Base-by-base conservation (phyloP, 129 eudicot species). In the Gnaphalium uliginosum region DNA sequence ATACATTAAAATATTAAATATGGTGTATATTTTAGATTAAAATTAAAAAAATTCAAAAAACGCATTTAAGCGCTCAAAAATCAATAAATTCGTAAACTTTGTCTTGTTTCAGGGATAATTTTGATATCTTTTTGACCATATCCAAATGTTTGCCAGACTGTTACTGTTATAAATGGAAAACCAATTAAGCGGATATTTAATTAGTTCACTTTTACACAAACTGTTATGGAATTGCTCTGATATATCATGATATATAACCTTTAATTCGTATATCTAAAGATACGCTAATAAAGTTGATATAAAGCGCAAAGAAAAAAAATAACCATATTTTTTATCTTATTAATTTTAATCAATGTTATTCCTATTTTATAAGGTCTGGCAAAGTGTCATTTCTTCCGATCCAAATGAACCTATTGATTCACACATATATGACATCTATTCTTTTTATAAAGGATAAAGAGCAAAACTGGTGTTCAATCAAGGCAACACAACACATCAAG, bases 121-220 rank as follows among this genome's bases (percentile, higher is more conserved):
- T 24, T 17, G 22, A 46, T 69, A 11, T 69, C 61, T 26, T 48
- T 69, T 68, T 46, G 22, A 48, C 60, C 74, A 68, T 41, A 8
- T 68, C 58, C 32, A 10, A 43, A 29, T 29, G 21, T 37, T 19
- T 68, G 57, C 57, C 43, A 41, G 51, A 10, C 65, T 59, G 65
- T 59, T 33, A 59, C 24, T 24, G 2, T 4, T 2, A 24, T 2
- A 62, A 8, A 37, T 37, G 21, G 54, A 39, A 67, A 67, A 19
- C 1, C 32, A 22, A 67, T 67, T 21, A 67, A 41, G 24, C n/a
- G 0, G 27, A 48, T 8, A 24, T 15, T 7, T 43, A 46, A 46
- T 51, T 69, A 15, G 33, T 25, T 69, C 10, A 13, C 60, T 24
- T n/a, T 25, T 51, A 69, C 24, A 27, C 24, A 17, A 69, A 48